Base-by-base conservation (phyloP, 2,329 filamentous ascomycete genomes). In the Aspergillus pseudoglaucus region DNA sequence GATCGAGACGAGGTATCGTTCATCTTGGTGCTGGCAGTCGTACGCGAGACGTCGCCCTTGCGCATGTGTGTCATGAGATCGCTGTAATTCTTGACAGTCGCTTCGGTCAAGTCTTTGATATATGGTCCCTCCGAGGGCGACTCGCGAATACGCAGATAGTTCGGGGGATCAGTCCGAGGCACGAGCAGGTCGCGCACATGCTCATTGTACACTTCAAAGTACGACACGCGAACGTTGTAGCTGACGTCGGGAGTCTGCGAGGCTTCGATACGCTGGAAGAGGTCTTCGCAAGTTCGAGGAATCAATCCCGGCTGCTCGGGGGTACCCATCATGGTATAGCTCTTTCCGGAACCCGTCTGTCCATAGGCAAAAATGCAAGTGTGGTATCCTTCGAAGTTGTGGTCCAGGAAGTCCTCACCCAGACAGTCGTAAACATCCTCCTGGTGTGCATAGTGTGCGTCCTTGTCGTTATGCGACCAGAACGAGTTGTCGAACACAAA, bases 131-230 rank as follows among this genome's bases (percentile, higher is more conserved):
- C 91, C 23, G 84, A 90, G 15, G 90, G 91, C 15, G 89, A 95
- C 73, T 98, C 93, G 61, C 93, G 85, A 62, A 98, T 95, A 71
- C 96, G 96, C 60, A 98, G 85, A 67, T 97, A 96, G 65, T 94
- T 85, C 1, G 90, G 88, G 4, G 87, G 78, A 53, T 87, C 86
- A 47, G 83, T 86, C 23, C 86, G 79, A 9, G 90, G 88, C 0
- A 90, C 86, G 41, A 98, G 81, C 32, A 98, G 75, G 65, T 98
- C 93, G 49, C 93, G 88, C 44, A 98, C 93, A 69, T 97, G 93
- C 72, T 98, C 93, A 70, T 98, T 98, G 79, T 98, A 98, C 52
- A 98, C 93, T 67, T 98, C 93, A 63, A 98, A 97, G 73, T 98
- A 98, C 3, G 90, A 96, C 23, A 97, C 93, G 53, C 93, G 87